Base-by-base conservation (phyloP, 441 rosid species). In the Populus hybrid region DNA sequence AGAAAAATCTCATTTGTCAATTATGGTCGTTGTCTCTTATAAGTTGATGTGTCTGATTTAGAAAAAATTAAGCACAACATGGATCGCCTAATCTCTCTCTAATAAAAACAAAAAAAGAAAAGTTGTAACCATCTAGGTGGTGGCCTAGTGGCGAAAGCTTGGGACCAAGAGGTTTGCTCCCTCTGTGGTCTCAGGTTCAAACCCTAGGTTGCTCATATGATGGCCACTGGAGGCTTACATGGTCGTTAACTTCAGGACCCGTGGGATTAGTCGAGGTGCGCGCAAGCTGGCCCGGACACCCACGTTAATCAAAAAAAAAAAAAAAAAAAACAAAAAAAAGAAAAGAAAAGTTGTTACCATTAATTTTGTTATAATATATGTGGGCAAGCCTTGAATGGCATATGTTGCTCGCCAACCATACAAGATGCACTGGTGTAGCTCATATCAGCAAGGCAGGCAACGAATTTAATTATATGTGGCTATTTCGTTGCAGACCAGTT, bases 371-470 rank as follows among this genome's bases (percentile, higher is more conserved):
- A 11, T 35, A 34, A 66, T 1, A 20, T 68, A 24, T 23, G 57
- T 75, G 72, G 77, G 77, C 69, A 77, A 71, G 78, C 35, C 35
- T 14, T n/a, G 75, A 67, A 23, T 24, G 67, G 34, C 35, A 40
- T 0, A 28, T 87, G 82, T 74, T 72, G 77, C 84, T 74, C 21
- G 77, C 86, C 88, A 76, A 82, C 86, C 86, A 34, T 81, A 82
- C 87, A 83, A 28, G 30, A 35, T 2, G 36, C 64, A 30, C 20
- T 61, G 78, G 79, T 32, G 36, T 40, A 46, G 67, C 34, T 35
- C 11, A 50, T 66, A 72, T 35, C 23, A 69, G 68, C 69, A 32
- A 30, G 40, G 32, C 65, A 67, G n/a, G 23, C 67, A 28, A 57
- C 75, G 35, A 67, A 10, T 26, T 53, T 57, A 73, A 69, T 81